Base-by-base conservation (phyloP, 352 stramenopile species). In the Phytophthora pini region DNA sequence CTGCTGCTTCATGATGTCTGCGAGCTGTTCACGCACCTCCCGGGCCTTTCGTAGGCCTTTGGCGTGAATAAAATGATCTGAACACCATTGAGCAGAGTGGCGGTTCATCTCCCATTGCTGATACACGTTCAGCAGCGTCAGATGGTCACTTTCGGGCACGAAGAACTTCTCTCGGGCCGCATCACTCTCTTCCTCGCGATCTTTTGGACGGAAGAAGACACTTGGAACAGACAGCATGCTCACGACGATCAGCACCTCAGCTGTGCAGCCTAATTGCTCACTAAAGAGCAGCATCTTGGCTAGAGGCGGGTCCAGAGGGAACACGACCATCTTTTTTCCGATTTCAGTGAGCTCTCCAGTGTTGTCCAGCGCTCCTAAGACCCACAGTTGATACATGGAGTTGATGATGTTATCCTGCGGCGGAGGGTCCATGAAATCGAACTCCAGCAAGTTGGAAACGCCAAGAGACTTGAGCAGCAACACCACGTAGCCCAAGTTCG, bases 371-470 rank as follows among this genome's bases (percentile, higher is more conserved):
- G 98, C 97, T 24, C 97, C 97, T 4, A 99, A 82, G 26, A 99
- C 97, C 97, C 97, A 99, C 5, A 99, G 83, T 79, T 99, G 97
- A 77, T 99, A 99, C 82, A 99, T 96, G 9, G 96, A 99, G 72
- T 98, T 99, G 40, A 94, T 93, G 55, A 99, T 99, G 72, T 99
- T 99, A 56, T 95, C 87, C 46, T 94, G 78, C 3, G 97, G 97
- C 12, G 98, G 98, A 41, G 97, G 97, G 64, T 99, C 96, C 97
- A 99, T 99, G 67, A 99, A 99, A 74, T 99, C 96, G 73, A 99
- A 99, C 57, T 98, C 92, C 4, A 99, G 81, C 27, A 99, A 69
- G 61, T 97, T 95, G 32, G 97, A 91, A 5, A 99, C 94, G 9
- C 97, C 97, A 41, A 99, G 84, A 15, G 96, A 98, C 80, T 99